Evolutionary conservation across 805 yeast species (phyloP).

Genomic region (Wilhelminamyces savonicus): DNA sequence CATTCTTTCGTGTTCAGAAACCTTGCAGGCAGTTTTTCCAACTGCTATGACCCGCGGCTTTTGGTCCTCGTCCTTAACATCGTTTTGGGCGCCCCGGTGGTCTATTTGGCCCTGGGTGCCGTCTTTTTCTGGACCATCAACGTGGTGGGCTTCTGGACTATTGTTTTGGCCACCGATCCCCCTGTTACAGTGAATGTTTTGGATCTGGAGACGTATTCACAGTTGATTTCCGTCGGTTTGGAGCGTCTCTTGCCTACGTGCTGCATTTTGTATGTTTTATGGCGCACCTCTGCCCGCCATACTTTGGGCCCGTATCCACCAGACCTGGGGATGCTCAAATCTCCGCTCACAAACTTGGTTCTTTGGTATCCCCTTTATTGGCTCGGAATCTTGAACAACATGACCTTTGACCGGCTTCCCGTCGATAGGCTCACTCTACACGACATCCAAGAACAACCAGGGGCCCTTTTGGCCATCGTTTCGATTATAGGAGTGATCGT

Average conservation of each 20-base stretch:
- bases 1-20: constrained; percentile 57
- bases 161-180: constrained; percentile 70
- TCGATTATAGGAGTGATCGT: constrained; percentile 42
- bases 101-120: constrained; percentile 42
- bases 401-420: constrained; percentile 84
- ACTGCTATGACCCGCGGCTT: constrained; percentile 68
- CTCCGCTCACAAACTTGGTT: constrained; percentile 38
- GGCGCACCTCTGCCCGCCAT: constrained; percentile 48
- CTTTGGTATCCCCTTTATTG: constrained; percentile 80
- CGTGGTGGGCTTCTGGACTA: constrained; percentile 78
- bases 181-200: constrained; percentile 56
- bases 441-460: constrained; percentile 72
- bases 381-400: constrained; percentile 79
- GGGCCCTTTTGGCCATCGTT: constrained; percentile 61
- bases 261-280: constrained; percentile 64
- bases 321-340: constrained; percentile 11
- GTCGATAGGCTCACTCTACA: constrained; percentile 72
- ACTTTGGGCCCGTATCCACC: constrained; percentile 38
- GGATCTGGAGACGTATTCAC: constrained; percentile 48
- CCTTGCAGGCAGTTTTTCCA: constrained; percentile 27
- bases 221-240: constrained; percentile 62
- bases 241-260: constrained; percentile 71
- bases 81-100: constrained; percentile 55
- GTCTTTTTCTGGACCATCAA: constrained; percentile 51
- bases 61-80: constrained; percentile 53